phyloP scores from a whole-genome alignment of 2,329 filamentous ascomycete genomes.

The Trichocomaceae sp. region DNA sequence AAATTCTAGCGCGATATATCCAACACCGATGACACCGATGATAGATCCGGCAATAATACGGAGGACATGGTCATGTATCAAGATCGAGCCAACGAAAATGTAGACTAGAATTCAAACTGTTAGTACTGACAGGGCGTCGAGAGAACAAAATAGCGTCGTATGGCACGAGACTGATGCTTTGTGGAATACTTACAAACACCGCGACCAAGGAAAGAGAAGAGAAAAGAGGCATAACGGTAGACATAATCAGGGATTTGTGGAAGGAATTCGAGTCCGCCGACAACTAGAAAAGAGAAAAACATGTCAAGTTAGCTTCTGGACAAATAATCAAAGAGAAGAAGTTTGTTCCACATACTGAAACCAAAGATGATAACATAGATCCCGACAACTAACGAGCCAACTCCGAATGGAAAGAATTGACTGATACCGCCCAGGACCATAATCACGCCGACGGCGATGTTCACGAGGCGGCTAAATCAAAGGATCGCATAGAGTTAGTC shows the following conservation, averaged over 20 bases:
- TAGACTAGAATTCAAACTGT: slow-evolving; percentile 60
- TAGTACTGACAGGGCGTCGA: not conserved
- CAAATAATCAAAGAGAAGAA: not conserved
- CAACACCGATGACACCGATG: slow-evolving; percentile 70
- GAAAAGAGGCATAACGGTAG: slow-evolving; percentile 89
- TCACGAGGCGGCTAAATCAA: slow-evolving; percentile 73
- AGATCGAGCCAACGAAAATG: slow-evolving; percentile 84
- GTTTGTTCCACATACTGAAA: slow-evolving; percentile 55
- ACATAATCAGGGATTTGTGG: slow-evolving; percentile 80
- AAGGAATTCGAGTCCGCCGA: slow-evolving; percentile 74
- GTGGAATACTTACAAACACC: slow-evolving; percentile 86
- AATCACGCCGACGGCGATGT: slow-evolving; percentile 77
- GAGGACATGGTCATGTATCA: slow-evolving; percentile 61
- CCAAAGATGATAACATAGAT: slow-evolving; percentile 89
- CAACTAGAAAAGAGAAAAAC: slow-evolving; percentile 42
- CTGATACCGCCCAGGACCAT: slow-evolving; percentile 74
- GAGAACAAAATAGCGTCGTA: not conserved
- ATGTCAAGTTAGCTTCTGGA: not conserved
- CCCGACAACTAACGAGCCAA: slow-evolving; percentile 68
- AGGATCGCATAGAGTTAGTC: slow-evolving; percentile 10
- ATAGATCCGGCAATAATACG: slow-evolving; percentile 71
- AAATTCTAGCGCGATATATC: slow-evolving; percentile 69
- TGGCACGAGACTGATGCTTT: not conserved
- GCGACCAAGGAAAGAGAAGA: slow-evolving; percentile 95
- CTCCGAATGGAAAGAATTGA: slow-evolving; percentile 39